Conservation (phyloP, 345 rosid species). For the Gossypium australe region DNA sequence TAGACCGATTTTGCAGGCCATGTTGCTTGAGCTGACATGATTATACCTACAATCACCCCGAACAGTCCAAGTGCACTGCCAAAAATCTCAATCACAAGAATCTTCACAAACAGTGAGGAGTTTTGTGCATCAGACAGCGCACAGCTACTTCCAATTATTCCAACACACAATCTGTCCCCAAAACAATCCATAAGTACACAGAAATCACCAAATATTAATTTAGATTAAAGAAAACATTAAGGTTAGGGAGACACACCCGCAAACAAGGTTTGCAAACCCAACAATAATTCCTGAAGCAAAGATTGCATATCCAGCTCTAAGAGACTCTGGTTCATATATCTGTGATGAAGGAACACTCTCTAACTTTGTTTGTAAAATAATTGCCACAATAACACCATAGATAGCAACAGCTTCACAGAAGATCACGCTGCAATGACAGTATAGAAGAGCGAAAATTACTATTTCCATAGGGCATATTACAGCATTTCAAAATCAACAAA, state of each 20-base stretch:
- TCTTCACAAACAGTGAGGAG: slow-evolving; percentile 92
- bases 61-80: slow-evolving; percentile 99
- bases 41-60: slow-evolving; percentile 97
- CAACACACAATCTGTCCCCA: slow-evolving; percentile 75
- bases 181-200: not conserved
- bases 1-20: slow-evolving; percentile 69
- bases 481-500: not conserved
- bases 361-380: slow-evolving; percentile 90
- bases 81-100: slow-evolving; percentile 95
- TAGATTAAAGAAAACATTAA: not conserved
- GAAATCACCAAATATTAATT: not conserved
- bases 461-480: slow-evolving; percentile 5
- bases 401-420: slow-evolving; percentile 99
- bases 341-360: slow-evolving; percentile 80
- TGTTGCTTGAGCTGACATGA: slow-evolving; percentile 98
- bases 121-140: slow-evolving; percentile 98
- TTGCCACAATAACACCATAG: slow-evolving; percentile 96
- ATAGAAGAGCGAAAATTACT: not conserved
- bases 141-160: slow-evolving; percentile 97
- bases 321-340: slow-evolving; percentile 82
- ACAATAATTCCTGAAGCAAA: slow-evolving; percentile 98
- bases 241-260: slow-evolving; percentile 62
- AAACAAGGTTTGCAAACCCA: slow-evolving; percentile 97
- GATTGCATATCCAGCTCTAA: slow-evolving; percentile 98
- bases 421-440: slow-evolving; percentile 58